Conservation (phyloP, 2,329 filamentous ascomycete species). For the Colletotrichum plurivorum region DNA sequence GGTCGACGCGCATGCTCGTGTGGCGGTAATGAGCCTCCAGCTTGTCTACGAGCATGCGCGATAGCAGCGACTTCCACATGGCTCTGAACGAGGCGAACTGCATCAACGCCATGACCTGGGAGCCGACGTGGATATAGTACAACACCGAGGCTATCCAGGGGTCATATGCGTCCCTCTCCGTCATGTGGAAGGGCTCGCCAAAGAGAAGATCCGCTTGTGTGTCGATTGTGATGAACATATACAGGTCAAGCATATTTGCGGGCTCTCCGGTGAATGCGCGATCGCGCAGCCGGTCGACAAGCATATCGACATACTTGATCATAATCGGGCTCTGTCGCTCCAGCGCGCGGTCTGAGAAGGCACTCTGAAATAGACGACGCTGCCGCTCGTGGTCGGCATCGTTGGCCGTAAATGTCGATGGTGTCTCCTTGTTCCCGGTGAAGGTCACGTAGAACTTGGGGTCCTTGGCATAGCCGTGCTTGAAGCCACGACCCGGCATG, state of each 20-base stretch:
- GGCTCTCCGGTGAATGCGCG: neutral
- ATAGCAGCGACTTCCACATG: neutral
- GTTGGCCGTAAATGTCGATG: neutral
- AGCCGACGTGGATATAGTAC: neutral
- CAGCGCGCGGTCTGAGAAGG: neutral
- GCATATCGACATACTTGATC: neutral
- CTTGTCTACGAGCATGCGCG: neutral
- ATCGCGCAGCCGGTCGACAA: neutral
- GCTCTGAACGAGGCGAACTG: neutral
- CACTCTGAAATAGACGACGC: neutral
- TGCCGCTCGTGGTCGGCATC: neutral
- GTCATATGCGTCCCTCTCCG: neutral
- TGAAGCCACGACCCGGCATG: neutral
- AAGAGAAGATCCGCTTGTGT: neutral
- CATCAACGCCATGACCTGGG: neutral
- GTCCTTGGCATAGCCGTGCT: neutral
- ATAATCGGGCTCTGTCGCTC: neutral
- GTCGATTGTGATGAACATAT: conserved; percentile 1
- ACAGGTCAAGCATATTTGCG: neutral
- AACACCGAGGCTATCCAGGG: neutral
- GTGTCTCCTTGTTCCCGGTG: neutral
- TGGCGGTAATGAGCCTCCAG: neutral
- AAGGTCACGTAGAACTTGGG: conserved; percentile 3
- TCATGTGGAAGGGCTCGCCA: neutral
- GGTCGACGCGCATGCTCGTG: neutral